Conservation (phyloP, 371 early-diverging fungal genomes). For the Conidiobolus incongruus region DNA sequence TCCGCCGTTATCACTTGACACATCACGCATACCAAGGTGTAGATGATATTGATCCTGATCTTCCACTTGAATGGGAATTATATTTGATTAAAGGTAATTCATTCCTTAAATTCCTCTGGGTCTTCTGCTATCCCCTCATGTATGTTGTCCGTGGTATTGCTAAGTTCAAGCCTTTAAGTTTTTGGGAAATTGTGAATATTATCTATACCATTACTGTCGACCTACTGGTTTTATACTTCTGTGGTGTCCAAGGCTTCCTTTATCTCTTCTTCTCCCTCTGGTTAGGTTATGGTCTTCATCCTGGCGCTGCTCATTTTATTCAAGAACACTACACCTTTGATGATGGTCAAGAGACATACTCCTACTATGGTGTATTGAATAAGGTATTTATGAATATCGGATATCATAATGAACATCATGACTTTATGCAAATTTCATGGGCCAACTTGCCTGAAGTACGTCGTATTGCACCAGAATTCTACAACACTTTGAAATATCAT, state of each 20-base stretch:
- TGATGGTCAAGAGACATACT: constrained; percentile 91
- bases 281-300: constrained; percentile 83
- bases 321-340: constrained; percentile 94
- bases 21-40: constrained; percentile 95
- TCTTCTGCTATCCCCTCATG: constrained; percentile 72
- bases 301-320: constrained; percentile 91
- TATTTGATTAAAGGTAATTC: constrained; percentile 52
- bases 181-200: constrained; percentile 66
- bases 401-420: constrained; percentile 97
- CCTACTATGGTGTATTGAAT: constrained; percentile 88
- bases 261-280: constrained; percentile 62
- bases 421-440: constrained; percentile 71
- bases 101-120: constrained; percentile 49
- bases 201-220: constrained; percentile 37
- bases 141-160: constrained; percentile 74
- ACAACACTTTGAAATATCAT: constrained; percentile 63
- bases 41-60: constrained; percentile 83
- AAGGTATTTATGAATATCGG: constrained; percentile 64
- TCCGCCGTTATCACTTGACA: constrained; percentile 85
- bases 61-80: constrained; percentile 76
- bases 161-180: constrained; percentile 42
- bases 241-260: constrained; percentile 38
- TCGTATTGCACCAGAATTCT: constrained; percentile 70
- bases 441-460: constrained; percentile 62
- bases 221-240: constrained; percentile 21